These are phyloP conservation scores for Pascua sp. DNA, from an alignment of 1,284 basidiomycete species.

Conservation along the genomic window DNA sequence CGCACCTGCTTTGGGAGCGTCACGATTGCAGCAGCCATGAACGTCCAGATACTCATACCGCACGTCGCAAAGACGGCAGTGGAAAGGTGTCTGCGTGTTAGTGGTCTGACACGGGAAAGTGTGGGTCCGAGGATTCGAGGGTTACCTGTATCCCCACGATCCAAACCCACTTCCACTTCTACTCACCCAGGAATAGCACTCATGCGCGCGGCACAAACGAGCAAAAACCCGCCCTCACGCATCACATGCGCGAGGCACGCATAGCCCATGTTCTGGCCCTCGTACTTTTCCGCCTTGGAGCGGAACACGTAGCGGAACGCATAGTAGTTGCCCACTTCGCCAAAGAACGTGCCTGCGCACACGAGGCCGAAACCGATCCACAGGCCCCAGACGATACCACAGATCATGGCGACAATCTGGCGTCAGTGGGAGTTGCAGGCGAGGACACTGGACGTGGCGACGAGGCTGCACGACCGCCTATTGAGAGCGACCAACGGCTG, in stretches of 20 bases:
- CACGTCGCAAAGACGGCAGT: slow-evolving; percentile 73
- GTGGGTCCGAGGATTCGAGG: neutral
- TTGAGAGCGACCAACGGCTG: too few relatives aligned
- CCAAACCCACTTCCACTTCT: too few relatives aligned
- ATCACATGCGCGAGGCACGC: slow-evolving; percentile 73
- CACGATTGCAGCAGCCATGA: slow-evolving; percentile 65
- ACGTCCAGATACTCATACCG: slow-evolving; percentile 69
- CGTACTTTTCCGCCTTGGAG: slow-evolving; percentile 64
- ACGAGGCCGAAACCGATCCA: slow-evolving; percentile 47
- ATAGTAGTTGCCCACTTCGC: slow-evolving; percentile 44
- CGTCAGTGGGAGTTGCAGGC: slow-evolving; percentile 7
- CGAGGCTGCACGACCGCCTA: too few relatives aligned
- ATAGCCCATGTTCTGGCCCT: slow-evolving; percentile 67
- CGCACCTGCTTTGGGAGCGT: slow-evolving; percentile 74
- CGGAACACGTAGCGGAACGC: slow-evolving; percentile 54
- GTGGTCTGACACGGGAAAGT: slow-evolving; percentile 45
- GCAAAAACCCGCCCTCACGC: slow-evolving; percentile 71
- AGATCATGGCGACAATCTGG: slow-evolving; percentile 42
- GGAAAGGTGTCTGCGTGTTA: too few relatives aligned
- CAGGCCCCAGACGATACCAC: slow-evolving; percentile 46
- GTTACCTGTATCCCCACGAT: too few relatives aligned
- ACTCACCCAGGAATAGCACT: slow-evolving; percentile 79
- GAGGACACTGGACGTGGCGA: too few relatives aligned
- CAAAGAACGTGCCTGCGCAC: slow-evolving; percentile 35
- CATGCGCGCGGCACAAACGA: slow-evolving; percentile 67